These are phyloP conservation scores for Trichoderma atroviride DNA, from an alignment of 2,329 filamentous ascomycete genomes.

Conservation along the genomic window DNA sequence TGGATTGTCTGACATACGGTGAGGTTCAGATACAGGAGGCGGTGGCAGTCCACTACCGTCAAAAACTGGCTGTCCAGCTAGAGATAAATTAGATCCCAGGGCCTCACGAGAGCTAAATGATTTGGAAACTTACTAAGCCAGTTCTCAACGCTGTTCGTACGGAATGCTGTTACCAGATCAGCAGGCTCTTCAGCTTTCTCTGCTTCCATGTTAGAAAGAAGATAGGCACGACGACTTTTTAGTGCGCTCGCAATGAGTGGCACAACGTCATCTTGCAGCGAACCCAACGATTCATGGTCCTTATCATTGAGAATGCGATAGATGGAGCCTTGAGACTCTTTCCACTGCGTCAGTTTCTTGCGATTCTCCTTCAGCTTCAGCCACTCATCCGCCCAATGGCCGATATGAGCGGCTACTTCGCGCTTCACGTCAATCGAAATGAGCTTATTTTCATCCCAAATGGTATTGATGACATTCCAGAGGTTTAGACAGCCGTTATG, in stretches of 20 bases:
- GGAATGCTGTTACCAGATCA: conserved; percentile 36
- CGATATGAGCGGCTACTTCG: conserved; percentile 36
- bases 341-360: conserved; percentile 39
- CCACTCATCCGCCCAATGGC: conserved; percentile 46
- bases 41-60: conserved; percentile 37
- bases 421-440: conserved; percentile 36
- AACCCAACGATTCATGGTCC: conserved; percentile 38
- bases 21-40: conserved; percentile 32
- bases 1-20: conserved; percentile 13
- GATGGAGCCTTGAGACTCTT: conserved; percentile 33
- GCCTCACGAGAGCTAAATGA: background rate
- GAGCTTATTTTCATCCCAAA: conserved; percentile 46
- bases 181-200: conserved; percentile 28
- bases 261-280: conserved; percentile 37
- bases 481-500: conserved; percentile 51
- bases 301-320: conserved; percentile 34
- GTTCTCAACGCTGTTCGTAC: conserved; percentile 37
- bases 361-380: conserved; percentile 36
- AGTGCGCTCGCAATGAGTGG: conserved; percentile 40
- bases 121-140: conserved; percentile 41
- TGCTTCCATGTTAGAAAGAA: conserved; percentile 31
- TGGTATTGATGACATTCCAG: conserved; percentile 48
- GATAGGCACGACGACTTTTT: conserved; percentile 36
- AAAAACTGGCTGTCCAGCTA: conserved; percentile 38
- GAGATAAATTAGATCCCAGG: conserved; percentile 26